Evolutionary conservation across 345 rosid species (phyloP).

Genomic region (Populus nigra): DNA sequence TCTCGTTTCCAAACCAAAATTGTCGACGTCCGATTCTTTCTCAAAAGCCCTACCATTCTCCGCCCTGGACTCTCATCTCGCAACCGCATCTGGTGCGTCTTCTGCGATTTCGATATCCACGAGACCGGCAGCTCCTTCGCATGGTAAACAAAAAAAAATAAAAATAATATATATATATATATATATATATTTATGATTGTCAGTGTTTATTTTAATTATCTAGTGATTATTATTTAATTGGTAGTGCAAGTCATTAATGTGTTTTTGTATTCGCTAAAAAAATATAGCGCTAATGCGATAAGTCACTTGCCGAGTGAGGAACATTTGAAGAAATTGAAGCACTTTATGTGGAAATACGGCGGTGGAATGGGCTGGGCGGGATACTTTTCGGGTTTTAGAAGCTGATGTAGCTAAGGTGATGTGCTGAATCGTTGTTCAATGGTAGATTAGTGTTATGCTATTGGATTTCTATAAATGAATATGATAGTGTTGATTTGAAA

Average conservation of each 20-base stretch:
- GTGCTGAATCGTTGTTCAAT: not conserved
- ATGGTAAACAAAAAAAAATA: constrained; percentile 43
- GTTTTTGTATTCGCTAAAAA: not conserved
- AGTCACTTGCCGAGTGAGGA: constrained; percentile 60
- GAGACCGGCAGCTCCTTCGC: constrained; percentile 68
- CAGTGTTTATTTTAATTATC: not conserved
- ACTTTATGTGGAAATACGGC: constrained; percentile 71
- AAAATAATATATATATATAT: no score
- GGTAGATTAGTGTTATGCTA: not conserved
- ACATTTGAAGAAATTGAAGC: constrained; percentile 77
- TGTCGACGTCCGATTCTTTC: constrained; percentile 58
- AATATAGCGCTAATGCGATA: constrained; percentile 59
- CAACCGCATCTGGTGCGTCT: constrained; percentile 76
- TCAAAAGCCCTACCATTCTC: constrained; percentile 55
- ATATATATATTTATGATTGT: not conserved
- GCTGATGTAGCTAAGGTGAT: constrained; percentile 63
- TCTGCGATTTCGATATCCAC: constrained; percentile 65
- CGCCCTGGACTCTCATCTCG: constrained; percentile 52
- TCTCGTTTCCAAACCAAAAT: constrained; percentile 60
- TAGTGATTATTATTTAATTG: not conserved
- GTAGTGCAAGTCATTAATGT: not conserved
- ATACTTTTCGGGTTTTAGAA: constrained; percentile 51
- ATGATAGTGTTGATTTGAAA: not conserved
- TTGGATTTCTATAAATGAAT: not conserved
- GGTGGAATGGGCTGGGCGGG: constrained; percentile 53